Conservation (phyloP, 805 yeast genomes). For the Saccharomyces paradoxus region DNA sequence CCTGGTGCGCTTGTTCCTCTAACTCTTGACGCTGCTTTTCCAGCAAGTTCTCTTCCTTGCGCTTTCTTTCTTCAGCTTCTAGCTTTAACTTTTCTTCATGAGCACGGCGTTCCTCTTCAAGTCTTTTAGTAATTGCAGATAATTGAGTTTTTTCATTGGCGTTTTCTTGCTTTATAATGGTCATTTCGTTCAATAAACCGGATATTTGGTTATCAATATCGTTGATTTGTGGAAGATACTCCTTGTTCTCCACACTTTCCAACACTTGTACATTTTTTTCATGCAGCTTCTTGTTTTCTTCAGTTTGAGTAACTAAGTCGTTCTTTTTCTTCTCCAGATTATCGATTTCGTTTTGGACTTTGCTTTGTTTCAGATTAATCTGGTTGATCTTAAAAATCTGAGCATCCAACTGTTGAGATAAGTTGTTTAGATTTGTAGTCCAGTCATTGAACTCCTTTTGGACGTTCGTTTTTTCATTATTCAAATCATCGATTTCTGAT, state of each 20-base stretch:
- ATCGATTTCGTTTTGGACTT: slow-evolving; percentile 16
- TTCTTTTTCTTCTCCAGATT: slow-evolving; percentile 11
- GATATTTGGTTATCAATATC: slow-evolving; percentile 21
- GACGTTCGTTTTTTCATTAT: slow-evolving; percentile 12
- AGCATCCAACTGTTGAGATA: slow-evolving; percentile 23
- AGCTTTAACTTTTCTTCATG: slow-evolving; percentile 19
- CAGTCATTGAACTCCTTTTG: slow-evolving; percentile 16
- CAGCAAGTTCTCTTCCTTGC: slow-evolving; percentile 18
- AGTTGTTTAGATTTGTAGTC: slow-evolving; percentile 15
- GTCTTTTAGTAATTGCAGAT: slow-evolving; percentile 20
- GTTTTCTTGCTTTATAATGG: slow-evolving; percentile 24
- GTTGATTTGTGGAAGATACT: slow-evolving; percentile 19
- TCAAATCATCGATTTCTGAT: slow-evolving; percentile 21
- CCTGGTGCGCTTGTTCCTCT: slow-evolving; percentile 12
- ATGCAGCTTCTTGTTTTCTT: slow-evolving; percentile 11
- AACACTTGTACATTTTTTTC: slow-evolving; percentile 10
- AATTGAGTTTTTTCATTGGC: slow-evolving; percentile 23
- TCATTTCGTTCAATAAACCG: slow-evolving; percentile 12
- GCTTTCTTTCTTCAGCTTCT: slow-evolving; percentile 19
- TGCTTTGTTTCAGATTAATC: slow-evolving; percentile 13
- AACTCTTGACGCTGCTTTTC: slow-evolving; percentile 21
- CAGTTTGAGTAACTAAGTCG: slow-evolving; percentile 14
- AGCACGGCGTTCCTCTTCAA: slow-evolving; percentile 21
- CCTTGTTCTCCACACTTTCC: slow-evolving; percentile 17
- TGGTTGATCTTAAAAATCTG: slow-evolving; percentile 21